Evolutionary conservation across 2,329 filamentous ascomycete species (phyloP).

Genomic region (Harringtonia aguacate): DNA sequence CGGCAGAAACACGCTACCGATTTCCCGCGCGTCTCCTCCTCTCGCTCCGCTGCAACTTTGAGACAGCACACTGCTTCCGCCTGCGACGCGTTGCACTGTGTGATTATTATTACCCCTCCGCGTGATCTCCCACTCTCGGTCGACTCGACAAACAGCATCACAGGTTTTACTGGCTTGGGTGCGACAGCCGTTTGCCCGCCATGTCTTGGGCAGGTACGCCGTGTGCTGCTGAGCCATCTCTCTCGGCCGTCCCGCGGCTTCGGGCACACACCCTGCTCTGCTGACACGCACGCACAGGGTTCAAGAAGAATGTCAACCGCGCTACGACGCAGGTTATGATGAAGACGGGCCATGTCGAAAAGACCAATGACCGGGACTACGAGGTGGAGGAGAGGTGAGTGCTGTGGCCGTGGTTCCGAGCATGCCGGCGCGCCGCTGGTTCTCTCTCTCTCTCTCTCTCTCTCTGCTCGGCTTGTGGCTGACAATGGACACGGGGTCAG

Average conservation of each 20-base stretch:
- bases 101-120: too few relatives aligned
- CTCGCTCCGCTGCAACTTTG: too few relatives aligned
- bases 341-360: constrained; percentile 98
- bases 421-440: neutral
- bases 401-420: neutral
- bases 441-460: neutral
- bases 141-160: neutral
- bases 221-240: neutral
- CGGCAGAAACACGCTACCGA: too few relatives aligned
- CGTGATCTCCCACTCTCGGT: neutral
- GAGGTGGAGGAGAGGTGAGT: constrained; percentile 84
- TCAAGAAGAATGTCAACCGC: constrained; percentile 96
- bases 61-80: too few relatives aligned
- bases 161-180: neutral
- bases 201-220: constrained; percentile 38
- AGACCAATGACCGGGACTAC: constrained; percentile 97
- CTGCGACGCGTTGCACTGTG: too few relatives aligned
- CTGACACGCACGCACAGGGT: constrained; percentile 37
- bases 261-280: neutral
- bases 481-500: constrained; percentile 33
- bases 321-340: constrained; percentile 99
- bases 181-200: constrained; percentile 12
- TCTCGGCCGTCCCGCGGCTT: too few relatives aligned
- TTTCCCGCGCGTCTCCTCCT: too few relatives aligned
- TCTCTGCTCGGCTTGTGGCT: neutral